Base-by-base conservation (phyloP, 2,329 filamentous ascomycete species). In the Neonectria magnoliae region DNA sequence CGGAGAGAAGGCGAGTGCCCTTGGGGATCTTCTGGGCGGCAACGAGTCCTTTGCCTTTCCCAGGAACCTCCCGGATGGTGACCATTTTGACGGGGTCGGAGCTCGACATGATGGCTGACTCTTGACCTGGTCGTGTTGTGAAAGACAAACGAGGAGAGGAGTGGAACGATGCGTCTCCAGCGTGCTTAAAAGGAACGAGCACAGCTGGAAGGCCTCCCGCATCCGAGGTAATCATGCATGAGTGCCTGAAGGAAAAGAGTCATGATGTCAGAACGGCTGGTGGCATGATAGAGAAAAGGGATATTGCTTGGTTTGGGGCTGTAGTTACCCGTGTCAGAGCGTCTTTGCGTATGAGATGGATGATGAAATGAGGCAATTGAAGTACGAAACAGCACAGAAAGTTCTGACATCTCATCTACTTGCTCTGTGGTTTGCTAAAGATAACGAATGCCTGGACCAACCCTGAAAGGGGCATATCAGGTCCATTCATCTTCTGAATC, bases 1-100 rank as follows among this genome's bases (percentile, higher is more conserved):
- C 61, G 5, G 55, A 22, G 1, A 53, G 16, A n/a, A 64, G 50
- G 18, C 48, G 56, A 5, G 42, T 25, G 3, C 61, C 61, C 25
- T 16, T 54, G 2, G n/a, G 8, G 44, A 64, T 59, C 10, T 14
- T 9, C n/a, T 38, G 29, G 18, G 50, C 38, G 7, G 61, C 61
- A 14, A 64, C 33, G 9, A 55, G 22, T 1, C 61, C 61, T 18
- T 60, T 52, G 5, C 56, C 61, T 27, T 51, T 64, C 6, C 29
- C 45, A 38, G 50, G 51, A 13, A 65, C 18, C 14, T 54, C 13
- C 33, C 29, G 38, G 25, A 65, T 31, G n/a, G 36, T n/a, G 10
- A 53, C 60, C 20, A 47, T 47, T 8, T 13, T 13, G 11, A 16
- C 11, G 11, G 4, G 5, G 3, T 11, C 7, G 11, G 8, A 9